Evolutionary conservation across 306 rosid genomes (phyloP), one percentile per base, ranked within the genome.

Genomic region (Cucurbita argyrosperma): DNA sequence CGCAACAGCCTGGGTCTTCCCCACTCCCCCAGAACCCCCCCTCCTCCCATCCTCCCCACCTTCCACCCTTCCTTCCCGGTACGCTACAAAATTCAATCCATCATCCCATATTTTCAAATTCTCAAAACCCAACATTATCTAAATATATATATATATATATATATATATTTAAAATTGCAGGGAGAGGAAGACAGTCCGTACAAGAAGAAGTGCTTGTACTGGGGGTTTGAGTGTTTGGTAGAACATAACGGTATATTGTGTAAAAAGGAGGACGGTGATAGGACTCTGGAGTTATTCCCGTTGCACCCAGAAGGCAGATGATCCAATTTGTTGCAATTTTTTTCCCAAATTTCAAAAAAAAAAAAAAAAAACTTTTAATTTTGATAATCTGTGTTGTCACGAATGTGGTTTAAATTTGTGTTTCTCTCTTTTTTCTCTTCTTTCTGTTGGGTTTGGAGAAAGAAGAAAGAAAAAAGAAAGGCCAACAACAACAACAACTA

Each of bases 251-350:
- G 56, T 78, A 51, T 43, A 64, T 64, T 72, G 7, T 61, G 80
- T 62, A 70, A 72, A 57, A 80, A 80, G 52, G 86, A 82, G 15
- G 90, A 84, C 37, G 92, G 85, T 61, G 84, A 84, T 61, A 86
- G 83, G 83, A 92, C 96, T 74, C 82, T 92, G 80, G 91, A 92
- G 87, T 92, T 92, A 59, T 92, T 92, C 80, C 98, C 98, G 42
- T 78, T 92, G 76, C 96, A 87, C 81, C 98, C 98, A 23, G 98
- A 92, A 87, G 87, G 96, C 61, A 85, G 85, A 85, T 78, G 86
- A 89, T 68, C 65, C 55, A 72, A 69, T 15, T 16, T 63, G 39
- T 79, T 76, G 86, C 74, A 80, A 79, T 74, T 78, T 47, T 77
- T 30, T 30, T 30, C 3, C 3, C 23, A 26, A 26, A 26, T 26